Base-by-base conservation (phyloP, 2,329 filamentous ascomycete species). In the Helminthosporium solani region DNA sequence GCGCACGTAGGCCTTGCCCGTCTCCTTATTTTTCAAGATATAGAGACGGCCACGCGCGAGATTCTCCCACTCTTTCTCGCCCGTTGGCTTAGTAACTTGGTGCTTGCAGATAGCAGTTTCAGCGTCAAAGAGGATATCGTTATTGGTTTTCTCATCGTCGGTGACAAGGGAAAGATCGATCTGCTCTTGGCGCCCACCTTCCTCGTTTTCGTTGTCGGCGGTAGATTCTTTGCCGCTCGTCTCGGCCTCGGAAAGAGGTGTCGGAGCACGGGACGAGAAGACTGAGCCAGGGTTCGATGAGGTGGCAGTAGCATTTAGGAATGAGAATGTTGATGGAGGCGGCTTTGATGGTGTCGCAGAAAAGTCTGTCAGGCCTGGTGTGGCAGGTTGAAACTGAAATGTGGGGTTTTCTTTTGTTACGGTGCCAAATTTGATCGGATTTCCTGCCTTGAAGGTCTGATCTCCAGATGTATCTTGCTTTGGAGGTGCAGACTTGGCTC, bases 11-110 rank as follows among this genome's bases (percentile, higher is more conserved):
- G 60, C 60, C 33, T 62, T 66, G 33, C 59, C 61, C 18, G 55
- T 63, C 34, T 58, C 51, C 44, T 70, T 70, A 49, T 68, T 60
- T 50, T 66, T 67, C 34, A 71, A 58, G 21, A 71, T 64, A 54
- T 63, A 68, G 3, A 71, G 48, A 2, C 63, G 61, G 11, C 66
- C 68, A 21, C 58, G 62, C 2, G 60, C 63, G 25, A 63, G 46
- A 38, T 54, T 66, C 20, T 61, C 56, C 67, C 67, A 71, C 1
- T 49, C 47, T 46, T 66, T 66, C 31, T 50, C 46, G 15, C 51
- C 57, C 23, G 55, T 48, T 14, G 53, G 53, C 30, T 63, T 53
- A 21, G 58, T 55, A 19, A 62, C 52, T 33, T 59, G 51, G 39
- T 64, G 53, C 48, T 66, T 65, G 34, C 59, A 60, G 30, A 68